Evolutionary conservation across 208 protist species (phyloP).

Genomic region (Acanthamoeba royreba): DNA sequence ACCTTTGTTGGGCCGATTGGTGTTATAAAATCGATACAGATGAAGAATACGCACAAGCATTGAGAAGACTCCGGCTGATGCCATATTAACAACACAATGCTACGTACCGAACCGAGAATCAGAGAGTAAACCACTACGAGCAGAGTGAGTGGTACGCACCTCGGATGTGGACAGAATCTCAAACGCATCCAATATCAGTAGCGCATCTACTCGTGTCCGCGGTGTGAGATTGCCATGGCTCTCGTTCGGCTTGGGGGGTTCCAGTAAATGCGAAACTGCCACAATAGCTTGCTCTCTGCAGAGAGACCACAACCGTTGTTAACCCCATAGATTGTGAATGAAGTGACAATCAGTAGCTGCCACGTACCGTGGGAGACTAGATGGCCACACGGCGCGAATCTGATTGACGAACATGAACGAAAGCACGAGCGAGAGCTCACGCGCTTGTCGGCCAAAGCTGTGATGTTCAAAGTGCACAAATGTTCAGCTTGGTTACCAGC

Average conservation of each 20-base stretch:
- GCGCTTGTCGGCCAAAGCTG: conserved; percentile 16
- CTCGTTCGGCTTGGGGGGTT: not conserved
- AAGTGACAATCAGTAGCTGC: not conserved
- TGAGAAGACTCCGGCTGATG: not conserved
- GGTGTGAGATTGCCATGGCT: not conserved
- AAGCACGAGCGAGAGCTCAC: conserved; percentile 2
- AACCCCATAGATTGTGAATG: too few relatives aligned
- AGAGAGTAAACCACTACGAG: too few relatives aligned
- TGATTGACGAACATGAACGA: conserved; percentile 23
- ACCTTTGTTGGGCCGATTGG: not conserved
- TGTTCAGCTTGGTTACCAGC: too few relatives aligned
- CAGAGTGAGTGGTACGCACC: too few relatives aligned
- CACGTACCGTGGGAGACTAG: not conserved
- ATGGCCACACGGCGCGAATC: not conserved
- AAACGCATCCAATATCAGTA: not conserved
- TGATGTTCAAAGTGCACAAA: not conserved
- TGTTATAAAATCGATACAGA: not conserved
- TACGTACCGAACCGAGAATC: too few relatives aligned
- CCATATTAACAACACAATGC: not conserved
- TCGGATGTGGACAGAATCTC: not conserved
- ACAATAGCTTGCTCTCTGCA: not conserved
- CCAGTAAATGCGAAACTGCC: not conserved
- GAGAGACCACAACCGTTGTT: too few relatives aligned
- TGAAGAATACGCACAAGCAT: not conserved
- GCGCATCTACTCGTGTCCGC: not conserved